Base-by-base conservation (phyloP, 176 grass and related monocot species). In the Tillandsia fasciculata region DNA sequence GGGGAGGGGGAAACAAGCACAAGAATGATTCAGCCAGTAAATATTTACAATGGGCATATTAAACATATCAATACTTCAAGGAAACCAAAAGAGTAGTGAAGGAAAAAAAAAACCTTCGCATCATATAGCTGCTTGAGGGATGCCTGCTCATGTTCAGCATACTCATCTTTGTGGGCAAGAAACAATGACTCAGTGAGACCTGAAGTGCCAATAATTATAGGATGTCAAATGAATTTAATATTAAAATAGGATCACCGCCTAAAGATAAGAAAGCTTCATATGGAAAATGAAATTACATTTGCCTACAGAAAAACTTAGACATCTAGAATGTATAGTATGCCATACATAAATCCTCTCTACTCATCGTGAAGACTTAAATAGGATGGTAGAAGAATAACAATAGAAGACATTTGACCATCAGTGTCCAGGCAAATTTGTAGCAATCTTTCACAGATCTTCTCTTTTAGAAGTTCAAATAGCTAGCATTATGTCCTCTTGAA, bases 81-180 rank as follows among this genome's bases (percentile, higher is more conserved):
- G 22, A 61, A 9, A 61, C 56, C 10, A 23, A 61, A 42, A 42
- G 4, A 42, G 33, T 42, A 1, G 17, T 42, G 2, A 49, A 42
- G 12, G 1, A 3, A 8, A 52, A 9, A 64, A 71, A 64, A 71
- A 72, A 97, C 94, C 94, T 99, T 99, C 71, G 86, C 81, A 75
- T 87, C 73, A 84, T 88, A 90, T 52, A 88, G 84, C 63, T 90
- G 94, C 50, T 81, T 81, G 64, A 99, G 84, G 72, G 94, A 99
- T 48, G 94, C 89, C 69, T 93, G 94, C 75, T 99, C 94, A 79
- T 88, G 88, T 85, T 99, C 94, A 11, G 77, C 85, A 86, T 93
- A 99, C 68, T 93, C 87, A 1, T 99, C 89, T 79, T 99, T 99
- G 74, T 99, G 94, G 3, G 79, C 61, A 87, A 89, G 83, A 90